Base-by-base conservation (phyloP, 2,329 filamentous ascomycete species). In the Dothistroma pini region DNA sequence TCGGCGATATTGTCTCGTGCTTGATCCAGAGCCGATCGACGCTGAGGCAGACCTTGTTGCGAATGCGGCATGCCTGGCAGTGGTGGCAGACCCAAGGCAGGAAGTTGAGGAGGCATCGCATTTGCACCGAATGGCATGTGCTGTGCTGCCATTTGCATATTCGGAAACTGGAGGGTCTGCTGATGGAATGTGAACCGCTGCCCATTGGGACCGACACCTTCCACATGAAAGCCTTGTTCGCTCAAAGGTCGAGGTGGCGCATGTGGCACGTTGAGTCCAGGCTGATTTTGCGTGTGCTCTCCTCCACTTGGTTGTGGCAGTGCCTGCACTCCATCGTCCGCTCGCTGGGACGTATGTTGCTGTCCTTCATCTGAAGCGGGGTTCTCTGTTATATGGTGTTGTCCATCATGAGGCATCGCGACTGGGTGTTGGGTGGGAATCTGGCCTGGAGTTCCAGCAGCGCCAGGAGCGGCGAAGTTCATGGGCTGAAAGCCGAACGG, bases 1-100 rank as follows among this genome's bases (percentile, higher is more conserved):
- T 73, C 69, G 4, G 65, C 61, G 22, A 74, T 61, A 48, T 72
- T 72, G 10, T 72, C 66, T 12, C 71, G 66, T 12, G 71, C 72
- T 55, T 67, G 65, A 50, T 73, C 71, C 11, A 74, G 60, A 14
- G 71, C 69, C 25, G 69, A 70, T 1, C 64, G 65, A 11, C 63
- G 66, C 32, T 56, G 53, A 8, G 41, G 34, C 29, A 49, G 52
- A n/a, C n/a, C 35, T 32, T 25, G 53, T 22, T 29, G 25, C 31
- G 55, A 50, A 16, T 49, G 60, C 22, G 54, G 58, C 19, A 31
- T 47, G 12, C 51, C 54, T 44, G 59, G 64, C n/a, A 61, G 50
- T 21, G 44, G 58, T 16, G 57, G 52, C 25, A 62, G 29, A n/a
- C 58, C 57, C n/a, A 51, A 22, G 11, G 56, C 56, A 31, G 57